phyloP scores from a whole-genome alignment of 345 rosid genomes.

The Citrus reticulata region DNA sequence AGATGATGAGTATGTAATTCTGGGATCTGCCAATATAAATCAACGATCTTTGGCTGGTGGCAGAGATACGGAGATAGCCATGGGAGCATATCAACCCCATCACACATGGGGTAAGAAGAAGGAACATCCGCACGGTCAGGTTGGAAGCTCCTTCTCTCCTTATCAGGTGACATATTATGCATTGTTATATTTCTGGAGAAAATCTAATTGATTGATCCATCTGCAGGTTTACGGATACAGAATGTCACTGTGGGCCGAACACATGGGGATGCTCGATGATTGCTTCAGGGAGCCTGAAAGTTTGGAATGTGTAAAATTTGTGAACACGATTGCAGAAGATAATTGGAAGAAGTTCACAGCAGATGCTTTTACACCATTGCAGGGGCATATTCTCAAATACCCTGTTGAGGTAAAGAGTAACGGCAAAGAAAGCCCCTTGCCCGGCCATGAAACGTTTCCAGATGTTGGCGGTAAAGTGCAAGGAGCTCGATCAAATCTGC shows the following conservation, averaged over 20 bases:
- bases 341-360: slow-evolving; percentile 63
- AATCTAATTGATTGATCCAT: neutral
- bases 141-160: neutral
- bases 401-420: slow-evolving; percentile 49
- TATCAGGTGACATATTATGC: neutral
- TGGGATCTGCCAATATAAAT: slow-evolving; percentile 91
- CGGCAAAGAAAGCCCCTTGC: slow-evolving; percentile 55
- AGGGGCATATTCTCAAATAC: slow-evolving; percentile 72
- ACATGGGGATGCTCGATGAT: slow-evolving; percentile 46
- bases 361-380: slow-evolving; percentile 39
- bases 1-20: slow-evolving; percentile 71
- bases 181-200: too few relatives aligned
- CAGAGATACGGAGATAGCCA: slow-evolving; percentile 85
- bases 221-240: slow-evolving; percentile 72
- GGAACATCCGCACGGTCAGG: slow-evolving; percentile 72
- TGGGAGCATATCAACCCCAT: slow-evolving; percentile 74
- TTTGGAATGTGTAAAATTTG: slow-evolving; percentile 51
- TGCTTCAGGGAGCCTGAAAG: slow-evolving; percentile 52
- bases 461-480: slow-evolving; percentile 84
- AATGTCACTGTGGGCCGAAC: slow-evolving; percentile 94
- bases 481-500: slow-evolving; percentile 63
- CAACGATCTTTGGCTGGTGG: slow-evolving; percentile 85
- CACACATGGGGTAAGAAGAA: slow-evolving; percentile 55
- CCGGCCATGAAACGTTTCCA: slow-evolving; percentile 66
- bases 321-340: slow-evolving; percentile 64